Percentiles rank a stretch among this genome's conserved stretches.
Conservation (phyloP, 1,284 basidiomycete genomes). For the Ganoderma lingzhi region DNA sequence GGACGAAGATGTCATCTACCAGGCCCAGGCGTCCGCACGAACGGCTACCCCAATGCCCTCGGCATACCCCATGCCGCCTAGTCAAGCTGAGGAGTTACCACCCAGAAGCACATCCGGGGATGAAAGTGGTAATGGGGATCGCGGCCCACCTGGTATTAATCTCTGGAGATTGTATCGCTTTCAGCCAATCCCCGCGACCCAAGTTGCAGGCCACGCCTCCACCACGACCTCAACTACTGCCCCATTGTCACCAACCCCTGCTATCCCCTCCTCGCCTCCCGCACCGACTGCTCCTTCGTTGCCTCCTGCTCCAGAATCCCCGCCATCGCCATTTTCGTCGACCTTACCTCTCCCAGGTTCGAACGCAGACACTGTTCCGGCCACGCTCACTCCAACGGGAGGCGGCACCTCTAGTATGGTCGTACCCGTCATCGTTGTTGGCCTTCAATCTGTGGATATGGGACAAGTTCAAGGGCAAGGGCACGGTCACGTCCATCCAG, state of each 20-base stretch:
- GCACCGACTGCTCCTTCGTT: conserved; percentile 15
- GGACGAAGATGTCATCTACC: conserved; percentile 11
- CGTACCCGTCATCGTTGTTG: conserved; percentile 83
- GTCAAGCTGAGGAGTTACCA: conserved; percentile 22
- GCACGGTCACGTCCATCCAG: conserved; percentile 24
- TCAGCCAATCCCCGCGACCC: conserved; percentile 61
- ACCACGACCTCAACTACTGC: conserved; percentile 31
- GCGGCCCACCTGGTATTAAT: conserved; percentile 59
- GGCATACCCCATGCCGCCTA: conserved; percentile 23
- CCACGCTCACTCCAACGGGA: conserved; percentile 22
- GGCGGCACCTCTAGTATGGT: conserved; percentile 53
- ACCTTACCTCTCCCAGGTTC: neutral
- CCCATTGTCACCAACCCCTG: conserved; percentile 14
- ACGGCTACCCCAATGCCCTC: conserved; percentile 36
- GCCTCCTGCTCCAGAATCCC: conserved; percentile 1
- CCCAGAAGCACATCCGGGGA: neutral
- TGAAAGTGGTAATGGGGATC: conserved; percentile 27
- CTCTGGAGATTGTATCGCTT: conserved; percentile 86
- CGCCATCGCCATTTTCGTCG: neutral
- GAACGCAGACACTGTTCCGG: conserved; percentile 23
- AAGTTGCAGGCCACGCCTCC: conserved; percentile 34
- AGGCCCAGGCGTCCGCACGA: conserved; percentile 22
- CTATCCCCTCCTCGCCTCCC: conserved; percentile 13
- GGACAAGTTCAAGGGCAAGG: conserved; percentile 44
- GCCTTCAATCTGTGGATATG: conserved; percentile 74